phyloP scores from a whole-genome alignment of 345 rosid species.

The Psidium friedrichsthalianum region DNA sequence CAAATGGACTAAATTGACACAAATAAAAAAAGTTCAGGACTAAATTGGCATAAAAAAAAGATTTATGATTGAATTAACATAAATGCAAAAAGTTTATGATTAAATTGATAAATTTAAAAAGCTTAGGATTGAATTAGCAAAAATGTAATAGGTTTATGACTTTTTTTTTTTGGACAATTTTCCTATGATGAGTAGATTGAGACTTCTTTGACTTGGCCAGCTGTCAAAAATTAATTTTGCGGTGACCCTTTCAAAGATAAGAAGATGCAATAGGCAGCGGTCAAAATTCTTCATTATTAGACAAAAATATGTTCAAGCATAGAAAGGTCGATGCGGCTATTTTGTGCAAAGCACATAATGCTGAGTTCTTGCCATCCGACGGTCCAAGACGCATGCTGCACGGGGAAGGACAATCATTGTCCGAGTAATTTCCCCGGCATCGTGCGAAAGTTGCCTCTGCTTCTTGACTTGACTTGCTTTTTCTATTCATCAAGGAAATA shows the following conservation, averaged over 20 bases:
- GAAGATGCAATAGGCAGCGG: neutral
- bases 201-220: neutral
- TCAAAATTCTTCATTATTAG: neutral
- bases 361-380: neutral
- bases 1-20: too few species aligned
- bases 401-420: neutral
- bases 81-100: too few species aligned
- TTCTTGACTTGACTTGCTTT: neutral
- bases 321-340: too few species aligned
- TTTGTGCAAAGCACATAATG: too few species aligned
- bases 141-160: too few species aligned
- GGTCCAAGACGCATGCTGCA: neutral
- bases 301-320: too few species aligned
- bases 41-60: too few species aligned
- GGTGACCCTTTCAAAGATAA: neutral
- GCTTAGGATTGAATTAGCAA: too few species aligned
- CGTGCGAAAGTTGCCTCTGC: fast-evolving
- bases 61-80: too few species aligned
- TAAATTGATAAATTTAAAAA: too few species aligned
- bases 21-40: too few species aligned
- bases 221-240: neutral
- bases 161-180: too few species aligned
- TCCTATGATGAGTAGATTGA: neutral
- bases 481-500: neutral
- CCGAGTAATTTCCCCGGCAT: neutral